Conservation (phyloP, 2,329 filamentous ascomycete species). For the Lachnellula willkommii region DNA sequence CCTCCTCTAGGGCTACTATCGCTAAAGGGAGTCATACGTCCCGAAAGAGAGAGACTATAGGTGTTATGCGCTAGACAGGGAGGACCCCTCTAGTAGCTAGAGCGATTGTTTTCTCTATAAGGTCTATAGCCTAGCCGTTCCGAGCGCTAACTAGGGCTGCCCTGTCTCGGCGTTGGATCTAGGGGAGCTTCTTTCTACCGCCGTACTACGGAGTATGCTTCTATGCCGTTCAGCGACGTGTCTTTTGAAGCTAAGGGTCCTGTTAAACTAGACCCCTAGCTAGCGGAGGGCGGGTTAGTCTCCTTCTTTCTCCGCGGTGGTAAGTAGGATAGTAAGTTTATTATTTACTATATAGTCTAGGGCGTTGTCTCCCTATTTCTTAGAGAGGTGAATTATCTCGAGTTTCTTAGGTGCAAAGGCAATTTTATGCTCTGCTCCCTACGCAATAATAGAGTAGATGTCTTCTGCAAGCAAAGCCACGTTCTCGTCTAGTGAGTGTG, state of each 20-base stretch:
- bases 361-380: not conserved
- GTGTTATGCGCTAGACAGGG: not conserved
- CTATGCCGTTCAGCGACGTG: not conserved
- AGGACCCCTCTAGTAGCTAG: not conserved
- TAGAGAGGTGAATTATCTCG: no score
- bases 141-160: not conserved
- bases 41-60: not conserved
- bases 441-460: no score
- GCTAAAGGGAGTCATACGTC: no score
- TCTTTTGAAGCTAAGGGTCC: not conserved
- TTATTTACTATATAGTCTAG: not conserved
- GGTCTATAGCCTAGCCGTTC: no score
- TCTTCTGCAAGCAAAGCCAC: no score
- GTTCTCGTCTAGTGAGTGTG: not conserved
- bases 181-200: not conserved
- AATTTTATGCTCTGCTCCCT: no score
- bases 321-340: not conserved
- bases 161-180: not conserved
- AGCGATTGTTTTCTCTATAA: not conserved
- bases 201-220: no score
- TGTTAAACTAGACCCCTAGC: not conserved
- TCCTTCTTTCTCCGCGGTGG: not conserved
- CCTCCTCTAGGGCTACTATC: no score
- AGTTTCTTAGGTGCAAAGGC: no score
- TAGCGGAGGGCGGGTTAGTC: not conserved